Conservation (phyloP, 805 yeast genomes). For the Lachancea thermotolerans region DNA sequence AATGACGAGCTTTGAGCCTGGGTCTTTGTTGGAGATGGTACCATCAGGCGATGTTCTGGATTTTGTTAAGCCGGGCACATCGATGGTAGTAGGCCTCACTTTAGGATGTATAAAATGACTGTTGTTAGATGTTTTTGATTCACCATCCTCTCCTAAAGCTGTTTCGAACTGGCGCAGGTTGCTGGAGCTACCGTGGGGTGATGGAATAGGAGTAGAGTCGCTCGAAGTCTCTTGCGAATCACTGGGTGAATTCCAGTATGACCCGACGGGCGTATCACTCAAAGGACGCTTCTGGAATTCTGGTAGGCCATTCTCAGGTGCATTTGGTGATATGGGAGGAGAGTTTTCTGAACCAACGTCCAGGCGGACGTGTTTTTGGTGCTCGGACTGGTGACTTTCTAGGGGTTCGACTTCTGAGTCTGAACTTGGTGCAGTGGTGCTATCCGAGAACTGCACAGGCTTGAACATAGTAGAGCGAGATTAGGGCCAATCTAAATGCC, state of each 20-base stretch:
- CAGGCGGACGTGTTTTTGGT: conserved; percentile 16
- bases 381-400: conserved; percentile 3
- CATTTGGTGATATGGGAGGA: conserved; percentile 2
- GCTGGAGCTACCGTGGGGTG: conserved; percentile 9
- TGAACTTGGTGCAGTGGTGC: conserved; percentile 15
- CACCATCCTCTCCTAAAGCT: neutral
- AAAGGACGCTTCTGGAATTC: conserved; percentile 65
- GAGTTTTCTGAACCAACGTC: conserved; percentile 6
- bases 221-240: conserved; percentile 29
- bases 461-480: conserved; percentile 13
- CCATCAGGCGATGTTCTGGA: conserved; percentile 77
- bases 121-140: conserved; percentile 8
- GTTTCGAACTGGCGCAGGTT: neutral
- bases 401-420: conserved; percentile 21
- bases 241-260: conserved; percentile 50
- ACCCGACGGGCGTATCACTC: conserved; percentile 66
- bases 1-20: conserved; percentile 78
- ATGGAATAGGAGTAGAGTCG: conserved; percentile 26
- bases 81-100: conserved; percentile 73
- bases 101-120: conserved; percentile 30
- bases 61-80: conserved; percentile 86
- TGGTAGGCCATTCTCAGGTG: conserved; percentile 30
- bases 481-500: neutral
- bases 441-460: conserved; percentile 16
- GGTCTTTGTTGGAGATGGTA: conserved; percentile 52